Percentiles rank a stretch among this genome's conserved stretches.
Conservation (phyloP, 768 basidiomycete genomes). For the Phallus indusiatus region DNA sequence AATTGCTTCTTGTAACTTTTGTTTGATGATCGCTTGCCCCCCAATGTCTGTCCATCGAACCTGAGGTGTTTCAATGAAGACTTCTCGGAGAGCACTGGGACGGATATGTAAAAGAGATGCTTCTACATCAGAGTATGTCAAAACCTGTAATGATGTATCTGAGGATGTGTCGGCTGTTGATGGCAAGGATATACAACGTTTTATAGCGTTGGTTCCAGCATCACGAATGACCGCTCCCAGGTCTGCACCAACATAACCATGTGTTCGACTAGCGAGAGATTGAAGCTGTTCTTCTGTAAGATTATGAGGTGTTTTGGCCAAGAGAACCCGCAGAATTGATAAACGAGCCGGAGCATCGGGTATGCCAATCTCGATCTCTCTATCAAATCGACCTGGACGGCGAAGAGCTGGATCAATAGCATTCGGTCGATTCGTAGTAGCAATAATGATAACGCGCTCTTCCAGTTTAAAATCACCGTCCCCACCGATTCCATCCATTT, state of each 20-base stretch:
- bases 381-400: slow-evolving; percentile 84
- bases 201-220: slow-evolving; percentile 87
- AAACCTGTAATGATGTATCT: slow-evolving; percentile 25
- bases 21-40: slow-evolving; percentile 72
- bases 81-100: slow-evolving; percentile 89
- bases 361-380: slow-evolving; percentile 93
- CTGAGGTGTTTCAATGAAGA: slow-evolving; percentile 79
- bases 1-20: slow-evolving; percentile 80
- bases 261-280: slow-evolving; percentile 64
- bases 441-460: slow-evolving; percentile 81
- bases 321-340: slow-evolving; percentile 79
- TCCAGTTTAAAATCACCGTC: slow-evolving; percentile 37
- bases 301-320: slow-evolving; percentile 70
- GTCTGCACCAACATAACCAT: slow-evolving; percentile 97
- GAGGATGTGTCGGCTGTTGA: slow-evolving; percentile 14
- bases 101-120: slow-evolving; percentile 69
- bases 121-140: slow-evolving; percentile 56
- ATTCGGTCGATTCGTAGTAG: slow-evolving; percentile 92
- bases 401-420: slow-evolving; percentile 91
- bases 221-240: slow-evolving; percentile 86
- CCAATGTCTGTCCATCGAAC: slow-evolving; percentile 85
- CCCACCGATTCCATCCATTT: slow-evolving; percentile 73
- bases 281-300: slow-evolving; percentile 53
- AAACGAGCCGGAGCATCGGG: slow-evolving; percentile 80
- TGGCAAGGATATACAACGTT: slow-evolving; percentile 50